Evolutionary conservation across 768 basidiomycete genomes (phyloP), one percentile per base, ranked within the genome.

Genomic region (Boletus tylopilopsis): DNA sequence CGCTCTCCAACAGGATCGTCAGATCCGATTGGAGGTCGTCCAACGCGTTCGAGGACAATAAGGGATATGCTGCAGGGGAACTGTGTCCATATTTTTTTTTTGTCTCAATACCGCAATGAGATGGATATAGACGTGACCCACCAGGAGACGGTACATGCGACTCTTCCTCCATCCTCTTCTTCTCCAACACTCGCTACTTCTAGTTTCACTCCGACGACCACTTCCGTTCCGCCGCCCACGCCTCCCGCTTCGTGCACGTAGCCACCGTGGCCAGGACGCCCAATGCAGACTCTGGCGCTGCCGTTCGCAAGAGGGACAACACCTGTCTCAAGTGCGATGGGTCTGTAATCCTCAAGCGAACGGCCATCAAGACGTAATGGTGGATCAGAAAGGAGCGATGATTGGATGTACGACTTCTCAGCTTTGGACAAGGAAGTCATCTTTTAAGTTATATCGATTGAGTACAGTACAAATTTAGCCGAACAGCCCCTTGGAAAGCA

Each of bases 301-400:
- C 92, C 92, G 51, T 94, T 92, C 18, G 91, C 86, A 6, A 90
- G 76, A 6, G 90, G 87, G 15, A 83, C 81, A 2, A 87, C 77
- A 19, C 86, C 87, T 0, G 88, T 89, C 68, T 90, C 84, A 24
- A 94, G 78, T 8, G 80, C 72, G 19, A 94, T 75, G 0, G 77
- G 68, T 24, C 92, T 76, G 58, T 79, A 93, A 54, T 88, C 84
- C 30, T 74, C 66, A 0, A 87, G 72, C 6, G 71, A 60, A 18
- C 92, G 85, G 1, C 90, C 90, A 64, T 94, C 92, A 5, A 80
- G 75, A 43, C 92, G 85, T n/a, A 82, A 70, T 2, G 90, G 80
- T 2, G 79, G 75, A 39, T 68, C 64, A 2, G 79, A 74, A 18
- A 79, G 72, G 6, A 91, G 72, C 0, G 87, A 84, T 9, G 81